phyloP scores from a whole-genome alignment of 805 yeast genomes.

The Lipomyces kockii region DNA sequence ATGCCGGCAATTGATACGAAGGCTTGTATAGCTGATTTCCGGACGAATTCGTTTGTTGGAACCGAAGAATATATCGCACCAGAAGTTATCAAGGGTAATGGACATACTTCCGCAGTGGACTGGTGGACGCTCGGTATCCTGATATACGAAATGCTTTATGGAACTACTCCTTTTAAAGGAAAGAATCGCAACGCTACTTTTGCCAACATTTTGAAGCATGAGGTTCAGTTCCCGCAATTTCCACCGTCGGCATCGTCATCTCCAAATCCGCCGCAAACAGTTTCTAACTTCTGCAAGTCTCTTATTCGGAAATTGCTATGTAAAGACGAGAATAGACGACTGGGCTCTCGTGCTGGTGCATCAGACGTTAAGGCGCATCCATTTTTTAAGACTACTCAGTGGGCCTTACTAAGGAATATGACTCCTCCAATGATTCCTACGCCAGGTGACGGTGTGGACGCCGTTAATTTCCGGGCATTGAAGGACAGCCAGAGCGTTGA shows the following conservation, averaged over 20 bases:
- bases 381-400: conserved; percentile 87
- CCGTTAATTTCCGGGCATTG: conserved; percentile 42
- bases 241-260: conserved; percentile 30
- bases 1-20: conserved; percentile 85
- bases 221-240: conserved; percentile 65
- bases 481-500: conserved; percentile 45
- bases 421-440: conserved; percentile 96
- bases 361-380: conserved; percentile 90
- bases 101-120: conserved; percentile 97
- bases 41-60: conserved; percentile 98
- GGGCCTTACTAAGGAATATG: conserved; percentile 93
- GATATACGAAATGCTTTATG: conserved; percentile 91
- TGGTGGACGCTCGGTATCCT: conserved; percentile 99
- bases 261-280: conserved; percentile 48
- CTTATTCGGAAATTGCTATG: conserved; percentile 79
- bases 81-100: conserved; percentile 94
- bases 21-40: conserved; percentile 91
- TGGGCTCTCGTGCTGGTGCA: conserved; percentile 94
- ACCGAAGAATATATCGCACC: conserved; percentile 99
- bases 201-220: conserved; percentile 81
- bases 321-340: conserved; percentile 84
- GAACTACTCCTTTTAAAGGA: conserved; percentile 97
- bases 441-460: conserved; percentile 60
- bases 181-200: conserved; percentile 85
- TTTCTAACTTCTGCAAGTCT: conserved; percentile 76